Evolutionary conservation across 179 eudicot species (phyloP), one percentile per base, ranked within the genome.

Genomic region (Nepenthes alata): DNA sequence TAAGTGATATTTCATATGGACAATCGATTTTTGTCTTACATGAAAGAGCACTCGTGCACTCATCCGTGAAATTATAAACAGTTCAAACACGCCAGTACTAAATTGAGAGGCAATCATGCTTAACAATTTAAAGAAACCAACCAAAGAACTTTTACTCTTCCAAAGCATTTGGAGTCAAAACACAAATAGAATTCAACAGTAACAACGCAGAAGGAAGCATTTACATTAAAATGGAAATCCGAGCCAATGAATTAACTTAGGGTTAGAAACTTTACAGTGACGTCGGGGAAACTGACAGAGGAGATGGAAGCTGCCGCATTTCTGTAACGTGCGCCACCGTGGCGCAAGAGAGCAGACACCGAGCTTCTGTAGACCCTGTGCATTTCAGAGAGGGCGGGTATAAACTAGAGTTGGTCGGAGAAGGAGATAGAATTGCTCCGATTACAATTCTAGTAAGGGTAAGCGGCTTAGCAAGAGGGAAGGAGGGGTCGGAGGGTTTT

Each of bases 331-430:
- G 68, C 62, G 69, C 70, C 74, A 8, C 80, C 79, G 68, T 58
- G 65, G 68, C 82, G 80, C 7, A 87, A 79, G 45, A 85, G n/a
- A 2, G 80, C 50, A n/a, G 84, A 74, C 50, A 87, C 77, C 41
- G 95, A 79, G 55, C 87, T 81, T 60, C 83, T 74, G 16, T 87
- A 76, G 6, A 87, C 65, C 68, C 82, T 78, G 67, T 87, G 81
- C 95, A 89, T 89, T 47, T 61, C 75, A 6, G 39, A 34, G 14
- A 11, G 11, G 12, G 4, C 8, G 9, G 7, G 7, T 37, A 41
- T 10, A 45, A 54, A 16, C 9, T 10, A 7, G 57, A n/a, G 14
- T 41, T 41, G 45, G 6, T 41, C 45, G 8, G 45, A 36, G 41
- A 1, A 67, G 12, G 61, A 36, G 48, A 62, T 34, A 49, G 34